phyloP scores from a whole-genome alignment of 2,329 filamentous ascomycete genomes.

The Aspergillus ruber region DNA sequence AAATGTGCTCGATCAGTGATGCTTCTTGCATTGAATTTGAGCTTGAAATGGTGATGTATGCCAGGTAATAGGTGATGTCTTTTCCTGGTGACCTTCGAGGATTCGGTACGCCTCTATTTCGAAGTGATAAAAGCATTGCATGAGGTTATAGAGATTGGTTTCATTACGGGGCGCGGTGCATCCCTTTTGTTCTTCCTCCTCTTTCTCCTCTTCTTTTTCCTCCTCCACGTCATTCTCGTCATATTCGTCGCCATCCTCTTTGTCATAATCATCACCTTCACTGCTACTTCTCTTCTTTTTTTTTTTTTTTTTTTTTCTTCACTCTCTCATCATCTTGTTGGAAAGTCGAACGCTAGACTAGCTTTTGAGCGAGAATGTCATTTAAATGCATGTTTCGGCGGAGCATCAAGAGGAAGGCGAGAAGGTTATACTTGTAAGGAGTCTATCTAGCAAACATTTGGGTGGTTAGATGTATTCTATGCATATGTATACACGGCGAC shows the following conservation, averaged over 20 bases:
- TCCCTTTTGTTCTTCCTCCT: constrained; percentile 1
- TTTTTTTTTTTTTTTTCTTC: too few species aligned
- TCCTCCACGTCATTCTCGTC: too few species aligned
- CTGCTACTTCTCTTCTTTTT: too few species aligned
- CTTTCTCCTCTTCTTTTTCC: neutral
- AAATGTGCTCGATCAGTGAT: constrained; percentile 3
- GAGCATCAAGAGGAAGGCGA: too few species aligned
- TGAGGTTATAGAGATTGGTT: constrained; percentile 9
- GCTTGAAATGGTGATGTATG: neutral
- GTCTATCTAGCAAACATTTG: too few species aligned
- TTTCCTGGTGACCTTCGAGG: constrained; percentile 12
- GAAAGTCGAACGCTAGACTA: too few species aligned
- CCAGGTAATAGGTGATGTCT: constrained; percentile 9
- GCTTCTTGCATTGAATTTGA: neutral
- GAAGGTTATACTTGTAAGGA: too few species aligned
- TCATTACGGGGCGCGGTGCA: constrained; percentile 11
- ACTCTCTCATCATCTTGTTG: too few species aligned
- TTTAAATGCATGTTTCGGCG: too few species aligned
- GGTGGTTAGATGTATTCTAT: too few species aligned
- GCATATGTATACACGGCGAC: too few species aligned
- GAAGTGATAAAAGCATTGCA: constrained; percentile 6
- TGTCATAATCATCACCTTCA: constrained; percentile 4
- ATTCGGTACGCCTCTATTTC: constrained; percentile 10
- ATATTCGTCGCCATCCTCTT: constrained; percentile 4
- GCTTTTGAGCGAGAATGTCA: too few species aligned